Conservation (phyloP, 805 yeast species). For the Candida xiaguanensis region DNA sequence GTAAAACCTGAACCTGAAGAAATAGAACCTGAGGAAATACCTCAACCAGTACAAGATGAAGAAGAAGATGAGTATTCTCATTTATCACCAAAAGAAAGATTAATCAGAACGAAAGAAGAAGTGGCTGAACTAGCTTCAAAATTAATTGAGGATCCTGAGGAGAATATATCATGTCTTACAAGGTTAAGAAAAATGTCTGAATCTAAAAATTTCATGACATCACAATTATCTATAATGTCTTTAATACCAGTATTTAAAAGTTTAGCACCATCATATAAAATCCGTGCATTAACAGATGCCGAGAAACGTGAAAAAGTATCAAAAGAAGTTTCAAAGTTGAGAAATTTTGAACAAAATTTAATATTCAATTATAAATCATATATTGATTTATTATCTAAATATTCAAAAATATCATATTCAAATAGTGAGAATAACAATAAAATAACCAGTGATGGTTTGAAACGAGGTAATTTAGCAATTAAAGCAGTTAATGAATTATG, state of each 20-base stretch:
- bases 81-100: conserved; percentile 48
- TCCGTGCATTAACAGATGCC: conserved; percentile 74
- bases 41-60: conserved; percentile 15
- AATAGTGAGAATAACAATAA: conserved; percentile 34
- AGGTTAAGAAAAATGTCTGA: conserved; percentile 68
- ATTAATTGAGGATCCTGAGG: conserved; percentile 86
- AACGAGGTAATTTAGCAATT: conserved; percentile 56
- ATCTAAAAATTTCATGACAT: conserved; percentile 61
- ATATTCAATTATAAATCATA: conserved; percentile 67
- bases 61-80: conserved; percentile 40
- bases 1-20: conserved; percentile 14
- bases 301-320: conserved; percentile 82
- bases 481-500: conserved; percentile 76
- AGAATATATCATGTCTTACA: conserved; percentile 59
- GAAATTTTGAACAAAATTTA: conserved; percentile 78
- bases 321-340: conserved; percentile 71
- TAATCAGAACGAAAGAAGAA: conserved; percentile 69
- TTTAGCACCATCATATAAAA: conserved; percentile 83
- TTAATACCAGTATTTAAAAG: conserved; percentile 81
- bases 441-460: conserved; percentile 30
- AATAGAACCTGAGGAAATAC: conserved; percentile 16
- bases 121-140: conserved; percentile 77
- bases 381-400: conserved; percentile 49
- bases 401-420: conserved; percentile 36
- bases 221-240: conserved; percentile 72